Conservation (phyloP, 2,329 filamentous ascomycete genomes). For the Ramularia endophylla region DNA sequence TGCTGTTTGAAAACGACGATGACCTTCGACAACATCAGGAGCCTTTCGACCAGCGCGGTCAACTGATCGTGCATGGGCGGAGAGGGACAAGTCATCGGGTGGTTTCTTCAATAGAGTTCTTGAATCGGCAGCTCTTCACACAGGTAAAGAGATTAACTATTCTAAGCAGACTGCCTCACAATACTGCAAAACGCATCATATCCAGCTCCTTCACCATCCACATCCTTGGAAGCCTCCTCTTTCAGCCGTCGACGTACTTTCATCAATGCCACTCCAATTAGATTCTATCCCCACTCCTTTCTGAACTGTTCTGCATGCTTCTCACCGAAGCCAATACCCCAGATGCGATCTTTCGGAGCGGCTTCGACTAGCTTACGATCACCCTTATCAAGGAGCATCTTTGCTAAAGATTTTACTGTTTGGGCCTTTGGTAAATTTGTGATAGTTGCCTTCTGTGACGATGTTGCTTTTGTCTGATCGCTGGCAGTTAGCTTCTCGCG, state of each 20-base stretch:
- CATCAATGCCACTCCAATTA: background rate
- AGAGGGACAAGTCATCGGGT: too few species aligned
- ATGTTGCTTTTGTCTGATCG: conserved; percentile 45
- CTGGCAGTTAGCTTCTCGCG: background rate
- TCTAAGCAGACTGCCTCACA: too few species aligned
- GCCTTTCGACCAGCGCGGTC: too few species aligned
- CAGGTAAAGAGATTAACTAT: too few species aligned
- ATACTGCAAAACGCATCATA: too few species aligned
- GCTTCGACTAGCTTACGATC: conserved; percentile 55
- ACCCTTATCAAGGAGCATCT: conserved; percentile 35
- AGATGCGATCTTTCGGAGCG: conserved; percentile 53
- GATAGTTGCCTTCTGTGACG: conserved; percentile 52
- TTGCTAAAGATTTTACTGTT: too few species aligned
- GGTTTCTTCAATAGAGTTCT: too few species aligned
- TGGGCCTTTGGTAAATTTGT: conserved; percentile 51
- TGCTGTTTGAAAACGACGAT: too few species aligned
- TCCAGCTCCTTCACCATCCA: too few species aligned
- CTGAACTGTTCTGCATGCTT: conserved; percentile 39
- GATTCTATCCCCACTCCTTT: conserved; percentile 48
- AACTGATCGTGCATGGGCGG: too few species aligned
- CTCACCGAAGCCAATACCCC: conserved; percentile 58
- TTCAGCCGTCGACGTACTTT: background rate
- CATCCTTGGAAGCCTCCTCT: background rate
- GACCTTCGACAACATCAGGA: too few species aligned
- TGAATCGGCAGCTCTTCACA: too few species aligned